A percentile compares a stretch with the other conserved stretches of the same genome.
Evolutionary conservation across 306 rosid species (phyloP).

Genomic region (Aeschynomene evenia): DNA sequence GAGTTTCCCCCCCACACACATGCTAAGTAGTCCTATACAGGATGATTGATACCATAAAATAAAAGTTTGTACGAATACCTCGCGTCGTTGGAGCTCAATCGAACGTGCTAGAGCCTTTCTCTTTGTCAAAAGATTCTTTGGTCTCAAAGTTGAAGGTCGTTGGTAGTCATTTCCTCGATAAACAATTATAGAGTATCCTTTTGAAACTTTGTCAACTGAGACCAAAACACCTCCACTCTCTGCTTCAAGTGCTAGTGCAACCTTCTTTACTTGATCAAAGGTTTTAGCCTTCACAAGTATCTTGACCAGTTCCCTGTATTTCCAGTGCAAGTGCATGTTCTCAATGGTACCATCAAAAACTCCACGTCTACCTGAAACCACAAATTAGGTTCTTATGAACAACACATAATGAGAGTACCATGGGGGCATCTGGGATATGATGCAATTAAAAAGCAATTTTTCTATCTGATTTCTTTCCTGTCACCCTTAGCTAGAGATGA

Average conservation of each 20-base stretch:
- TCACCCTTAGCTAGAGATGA: conserved; percentile 1
- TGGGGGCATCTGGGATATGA: background rate
- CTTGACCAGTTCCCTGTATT: conserved; percentile 88
- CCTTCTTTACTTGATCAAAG: conserved; percentile 79
- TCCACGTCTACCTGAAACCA: conserved; percentile 85
- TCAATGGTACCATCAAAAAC: conserved; percentile 96
- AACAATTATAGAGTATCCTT: conserved; percentile 74
- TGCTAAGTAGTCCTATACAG: background rate
- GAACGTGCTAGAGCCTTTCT: conserved; percentile 96
- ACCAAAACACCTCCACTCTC: conserved; percentile 94
- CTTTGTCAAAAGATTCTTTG: conserved; percentile 94
- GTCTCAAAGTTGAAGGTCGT: conserved; percentile 81
- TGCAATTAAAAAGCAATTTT: background rate
- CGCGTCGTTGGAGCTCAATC: conserved; percentile 90
- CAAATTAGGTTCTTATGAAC: conserved; percentile 35
- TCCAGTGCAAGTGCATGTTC: conserved; percentile 99
- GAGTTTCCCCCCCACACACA: too few species aligned
- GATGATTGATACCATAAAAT: conserved; percentile 5
- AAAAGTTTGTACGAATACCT: conserved; percentile 50
- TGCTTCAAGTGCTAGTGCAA: conserved; percentile 93
- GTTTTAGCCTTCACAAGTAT: conserved; percentile 70
- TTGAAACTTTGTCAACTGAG: conserved; percentile 87
- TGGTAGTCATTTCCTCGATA: conserved; percentile 81
- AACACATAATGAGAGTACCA: background rate
- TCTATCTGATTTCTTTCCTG: conserved; percentile 15